phyloP scores from a whole-genome alignment of 1,284 basidiomycete species.

The Stygiomarasmius scandens region DNA sequence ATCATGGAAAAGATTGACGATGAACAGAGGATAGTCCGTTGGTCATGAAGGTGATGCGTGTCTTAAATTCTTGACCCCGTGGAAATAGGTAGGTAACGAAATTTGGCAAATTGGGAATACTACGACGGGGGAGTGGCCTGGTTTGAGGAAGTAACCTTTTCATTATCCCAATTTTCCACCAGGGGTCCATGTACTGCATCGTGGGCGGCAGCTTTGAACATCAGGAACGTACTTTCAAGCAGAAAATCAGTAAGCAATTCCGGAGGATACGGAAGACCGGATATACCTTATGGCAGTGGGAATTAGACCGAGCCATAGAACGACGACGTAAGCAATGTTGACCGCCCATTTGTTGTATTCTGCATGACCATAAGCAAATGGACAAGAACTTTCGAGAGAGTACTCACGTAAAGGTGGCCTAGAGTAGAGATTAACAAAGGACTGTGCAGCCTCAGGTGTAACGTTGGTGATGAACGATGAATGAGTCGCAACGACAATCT shows the following conservation, averaged over 20 bases:
- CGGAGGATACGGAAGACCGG: not conserved
- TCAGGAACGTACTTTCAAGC: constrained; percentile 14
- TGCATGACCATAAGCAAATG: constrained; percentile 5
- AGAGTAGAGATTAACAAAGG: constrained; percentile 23
- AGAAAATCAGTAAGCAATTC: not conserved
- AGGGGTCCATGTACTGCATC: constrained; percentile 17
- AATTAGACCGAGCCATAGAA: constrained; percentile 32
- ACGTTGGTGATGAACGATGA: constrained; percentile 28
- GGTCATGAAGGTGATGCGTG: too few relatives aligned
- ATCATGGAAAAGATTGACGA: too few relatives aligned
- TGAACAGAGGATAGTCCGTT: too few relatives aligned
- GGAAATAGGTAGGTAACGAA: too few relatives aligned
- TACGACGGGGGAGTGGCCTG: too few relatives aligned
- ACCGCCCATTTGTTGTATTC: constrained; percentile 29
- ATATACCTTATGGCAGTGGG: constrained; percentile 25
- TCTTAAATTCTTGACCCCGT: too few relatives aligned
- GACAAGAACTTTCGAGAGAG: too few relatives aligned
- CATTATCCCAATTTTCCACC: not conserved
- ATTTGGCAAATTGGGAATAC: too few relatives aligned
- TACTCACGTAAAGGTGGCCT: constrained; percentile 30
- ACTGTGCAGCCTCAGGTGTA: constrained; percentile 15
- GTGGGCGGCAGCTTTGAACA: constrained; percentile 20
- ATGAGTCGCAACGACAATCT: constrained; percentile 32
- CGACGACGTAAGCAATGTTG: constrained; percentile 33
- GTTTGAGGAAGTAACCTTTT: too few relatives aligned